Evolutionary conservation across 2,329 filamentous ascomycete species (phyloP).

Genomic region (Pseudocercospora musae): DNA sequence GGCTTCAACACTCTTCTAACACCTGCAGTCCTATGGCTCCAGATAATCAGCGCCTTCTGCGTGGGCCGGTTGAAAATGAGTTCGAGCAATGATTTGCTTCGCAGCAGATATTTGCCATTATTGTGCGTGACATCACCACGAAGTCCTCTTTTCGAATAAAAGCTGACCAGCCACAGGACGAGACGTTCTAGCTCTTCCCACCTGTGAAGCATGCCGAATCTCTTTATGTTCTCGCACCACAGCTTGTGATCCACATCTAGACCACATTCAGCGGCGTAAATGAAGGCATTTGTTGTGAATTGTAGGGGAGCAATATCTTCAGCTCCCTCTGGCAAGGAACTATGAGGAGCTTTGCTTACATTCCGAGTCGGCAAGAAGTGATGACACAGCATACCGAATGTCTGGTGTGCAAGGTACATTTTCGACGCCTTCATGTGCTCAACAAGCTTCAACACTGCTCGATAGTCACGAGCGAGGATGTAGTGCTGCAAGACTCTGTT

Average conservation of each 20-base stretch:
- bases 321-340: constrained; percentile 7
- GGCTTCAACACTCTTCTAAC: constrained; percentile 11
- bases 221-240: constrained; percentile 59
- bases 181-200: constrained; percentile 53
- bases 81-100: constrained; percentile 2
- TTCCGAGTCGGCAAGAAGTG: constrained; percentile 40
- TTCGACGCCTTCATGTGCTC: constrained; percentile 51
- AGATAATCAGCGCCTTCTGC: constrained; percentile 33
- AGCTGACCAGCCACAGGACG: constrained; percentile 49
- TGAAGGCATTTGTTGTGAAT: constrained; percentile 49
- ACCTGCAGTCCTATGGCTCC: constrained; percentile 33
- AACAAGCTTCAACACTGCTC: constrained; percentile 36
- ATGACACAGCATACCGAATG: constrained; percentile 44
- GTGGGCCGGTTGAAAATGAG: constrained; percentile 28
- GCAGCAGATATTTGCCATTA: neutral
- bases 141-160: constrained; percentile 9
- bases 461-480: constrained; percentile 29
- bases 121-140: neutral
- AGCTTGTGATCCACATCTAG: constrained; percentile 42
- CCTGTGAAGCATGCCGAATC: constrained; percentile 56
- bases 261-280: constrained; percentile 30
- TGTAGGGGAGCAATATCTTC: constrained; percentile 34
- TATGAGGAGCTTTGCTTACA: constrained; percentile 36
- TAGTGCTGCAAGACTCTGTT: constrained; percentile 49
- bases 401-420: constrained; percentile 43